Base-by-base conservation (phyloP, 768 basidiomycete species). In the Podaxis rugospora region DNA sequence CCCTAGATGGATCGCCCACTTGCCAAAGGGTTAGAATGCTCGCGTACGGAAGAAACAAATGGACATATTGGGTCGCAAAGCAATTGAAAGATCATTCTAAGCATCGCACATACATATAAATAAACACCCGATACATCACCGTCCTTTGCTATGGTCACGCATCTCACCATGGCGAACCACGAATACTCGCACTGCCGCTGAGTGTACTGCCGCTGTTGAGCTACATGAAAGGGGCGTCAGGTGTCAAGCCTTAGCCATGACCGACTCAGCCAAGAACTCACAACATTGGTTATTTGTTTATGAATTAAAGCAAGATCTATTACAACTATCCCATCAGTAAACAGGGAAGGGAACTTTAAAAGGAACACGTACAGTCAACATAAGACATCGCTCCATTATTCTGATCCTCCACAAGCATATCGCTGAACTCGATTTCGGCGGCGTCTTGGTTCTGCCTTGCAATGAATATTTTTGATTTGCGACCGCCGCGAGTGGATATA, bases 301-400 rank as follows among this genome's bases (percentile, higher is more conserved):
- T 83, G 81, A 6, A 83, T 63, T 18, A 82, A 59, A 27, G 82
- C 80, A 54, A 84, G 64, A 69, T 79, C 83, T 84, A 58, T 4
- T 16, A 36, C 51, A 57, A 35, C 10, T 61, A 21, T 35, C 44
- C 28, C 5, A 14, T 57, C n/a, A n/a, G 36, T 49, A 27, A 37
- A 11, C 27, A 51, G 10, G 42, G 2, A 36, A 37, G 14, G 42
- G 3, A 5, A 3, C 18, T 23, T 32, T 44, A 28, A 4, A 32
- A 39, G 13, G 3, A 18, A 9, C 14, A 79, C 87, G 64, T 67
- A 96, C 94, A 95, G 70, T 97, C 93, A 4, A 88, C 74, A 74
- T 96, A 97, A 1, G 92, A 88, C 86, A 95, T 83, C 0, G 88
- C 89, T n/a, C 92, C 95, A 67, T 96, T 97, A 69, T 99, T 99